Evolutionary conservation across 176 grass and related monocot species (phyloP).

Genomic region (Tillandsia fasciculata): DNA sequence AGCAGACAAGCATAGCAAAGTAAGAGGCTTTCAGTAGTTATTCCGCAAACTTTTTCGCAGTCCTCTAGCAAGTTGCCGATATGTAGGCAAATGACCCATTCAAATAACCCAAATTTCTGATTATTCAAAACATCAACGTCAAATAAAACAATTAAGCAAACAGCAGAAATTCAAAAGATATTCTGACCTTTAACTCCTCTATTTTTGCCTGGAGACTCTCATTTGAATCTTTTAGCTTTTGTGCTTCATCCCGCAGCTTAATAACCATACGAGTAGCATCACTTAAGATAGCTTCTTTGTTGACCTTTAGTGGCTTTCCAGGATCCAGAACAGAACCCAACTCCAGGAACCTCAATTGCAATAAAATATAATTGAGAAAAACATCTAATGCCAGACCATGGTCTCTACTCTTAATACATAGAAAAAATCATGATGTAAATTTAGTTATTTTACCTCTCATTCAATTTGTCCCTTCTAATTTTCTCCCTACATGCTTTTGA

Average conservation of each 20-base stretch:
- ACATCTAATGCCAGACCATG: not conserved
- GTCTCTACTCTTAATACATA: not conserved
- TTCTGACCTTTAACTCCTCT: conserved; percentile 58
- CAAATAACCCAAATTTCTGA: too few species aligned
- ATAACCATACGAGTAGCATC: conserved; percentile 58
- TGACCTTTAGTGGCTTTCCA: conserved; percentile 51
- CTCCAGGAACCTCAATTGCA: conserved; percentile 58
- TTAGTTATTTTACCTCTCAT: conserved; percentile 42
- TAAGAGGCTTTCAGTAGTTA: too few species aligned
- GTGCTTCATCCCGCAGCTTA: conserved; percentile 49
- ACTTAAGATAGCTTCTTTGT: conserved; percentile 67
- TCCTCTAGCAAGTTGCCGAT: too few species aligned
- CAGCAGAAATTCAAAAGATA: not conserved
- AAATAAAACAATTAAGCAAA: not conserved
- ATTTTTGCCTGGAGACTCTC: conserved; percentile 62
- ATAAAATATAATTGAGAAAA: not conserved
- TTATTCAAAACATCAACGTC: not conserved
- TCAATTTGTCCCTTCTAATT: conserved; percentile 56
- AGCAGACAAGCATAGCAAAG: too few species aligned
- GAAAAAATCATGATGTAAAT: not conserved
- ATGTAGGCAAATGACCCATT: too few species aligned
- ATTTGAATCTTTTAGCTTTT: conserved; percentile 59
- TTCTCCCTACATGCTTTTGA: conserved; percentile 72
- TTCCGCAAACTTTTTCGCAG: too few species aligned
- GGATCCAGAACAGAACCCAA: conserved; percentile 53